phyloP scores from a whole-genome alignment of 2,329 filamentous ascomycete genomes.

The Trichophaea hybrida region DNA sequence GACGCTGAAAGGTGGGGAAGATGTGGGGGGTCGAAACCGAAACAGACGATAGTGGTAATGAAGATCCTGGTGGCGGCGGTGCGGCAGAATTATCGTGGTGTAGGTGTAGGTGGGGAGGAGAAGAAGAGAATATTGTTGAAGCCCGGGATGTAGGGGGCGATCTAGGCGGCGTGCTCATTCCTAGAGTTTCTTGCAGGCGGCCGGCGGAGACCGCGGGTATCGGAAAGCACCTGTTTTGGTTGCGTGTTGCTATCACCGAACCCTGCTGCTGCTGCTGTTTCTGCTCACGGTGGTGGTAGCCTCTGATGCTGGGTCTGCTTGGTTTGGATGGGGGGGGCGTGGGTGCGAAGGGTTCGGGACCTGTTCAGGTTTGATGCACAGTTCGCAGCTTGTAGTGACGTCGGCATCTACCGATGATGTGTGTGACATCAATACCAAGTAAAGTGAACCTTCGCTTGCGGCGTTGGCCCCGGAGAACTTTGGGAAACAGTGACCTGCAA shows the following conservation, averaged over 20 bases:
- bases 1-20: conserved; percentile 1
- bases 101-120: background rate
- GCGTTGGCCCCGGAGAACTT: conserved; percentile 1
- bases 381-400: conserved; percentile 13
- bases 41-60: background rate
- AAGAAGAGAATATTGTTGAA: background rate
- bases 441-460: conserved; percentile 1
- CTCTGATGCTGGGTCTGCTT: background rate
- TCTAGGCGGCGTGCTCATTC: conserved; percentile 2
- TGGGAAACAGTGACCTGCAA: background rate
- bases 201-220: background rate
- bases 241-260: background rate
- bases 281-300: background rate
- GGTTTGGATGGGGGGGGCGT: background rate
- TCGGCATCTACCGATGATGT: conserved; percentile 19
- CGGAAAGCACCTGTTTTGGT: background rate
- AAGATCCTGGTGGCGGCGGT: background rate
- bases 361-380: conserved; percentile 4
- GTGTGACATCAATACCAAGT: conserved; percentile 6
- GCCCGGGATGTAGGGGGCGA: conserved; percentile 4
- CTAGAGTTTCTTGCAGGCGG: background rate
- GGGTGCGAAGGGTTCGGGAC: background rate
- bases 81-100: background rate
- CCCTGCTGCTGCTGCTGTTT: conserved; percentile 11
- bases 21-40: background rate